Base-by-base conservation (phyloP, 805 yeast genomes). In the Teunomyces panamensis region DNA sequence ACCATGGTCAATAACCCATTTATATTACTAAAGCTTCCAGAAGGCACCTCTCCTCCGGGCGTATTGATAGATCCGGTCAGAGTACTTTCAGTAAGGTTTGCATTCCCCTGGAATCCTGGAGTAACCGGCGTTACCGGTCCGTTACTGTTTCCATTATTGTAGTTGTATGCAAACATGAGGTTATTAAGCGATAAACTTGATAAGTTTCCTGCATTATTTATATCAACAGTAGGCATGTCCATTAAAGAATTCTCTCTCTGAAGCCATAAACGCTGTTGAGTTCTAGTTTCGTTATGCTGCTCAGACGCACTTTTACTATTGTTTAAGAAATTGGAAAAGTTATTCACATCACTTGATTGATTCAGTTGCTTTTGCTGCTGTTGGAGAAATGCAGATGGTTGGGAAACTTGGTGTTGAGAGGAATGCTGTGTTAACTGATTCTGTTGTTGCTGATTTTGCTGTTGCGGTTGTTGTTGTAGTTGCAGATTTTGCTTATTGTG, bases 241-340 rank as follows among this genome's bases (percentile, higher is more conserved):
- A 84, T 69, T 36, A 85, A 68, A 2, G 88, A 81, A 56, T 80
- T 84, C 54, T 87, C 92, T 53, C 92, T 73, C 62, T 87, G 96
- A 30, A 89, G 69, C 96, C 96, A 88, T 44, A 89, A 74, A 52
- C 84, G 78, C 59, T 87, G 94, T 59, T 89, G 96, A 0, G 96
- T 87, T 67, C 96, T 74, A 1, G 88, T 82, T 50, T 83, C 87
- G 28, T 32, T 47, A 3, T 45, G 46, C 14, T 50, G 54, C 26
- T 42, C 42, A 5, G 49, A 35, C 26, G 47, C 39, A 20, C 47
- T 43, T 17, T 44, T 49, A n/a, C 48, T 44, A 27, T 45, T 53
- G 34, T 50, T 57, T 30, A 67, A 57, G 39, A 65, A 67, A 50
- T 64, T 60, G 13, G 68, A 54, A 46, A 67, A 67, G 53, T 67